Base-by-base conservation (phyloP, 1,139 yeast genomes). In the Candida sp. region DNA sequence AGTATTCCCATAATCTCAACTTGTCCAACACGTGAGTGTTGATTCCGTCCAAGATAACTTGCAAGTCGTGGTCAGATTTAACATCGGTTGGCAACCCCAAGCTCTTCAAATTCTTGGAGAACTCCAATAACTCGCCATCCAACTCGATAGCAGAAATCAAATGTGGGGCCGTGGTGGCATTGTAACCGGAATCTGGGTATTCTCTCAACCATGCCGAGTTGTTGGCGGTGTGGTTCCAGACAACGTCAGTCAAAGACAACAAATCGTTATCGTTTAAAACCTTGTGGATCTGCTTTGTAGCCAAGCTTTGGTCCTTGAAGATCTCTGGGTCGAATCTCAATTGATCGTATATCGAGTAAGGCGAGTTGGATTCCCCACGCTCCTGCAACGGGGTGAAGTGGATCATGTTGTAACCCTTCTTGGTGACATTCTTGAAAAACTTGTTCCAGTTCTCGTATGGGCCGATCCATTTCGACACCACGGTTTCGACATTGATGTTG, bases 331-430 rank as follows among this genome's bases (percentile, higher is more conserved):
- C 98, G 69, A 88, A 92, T 27, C 65, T 67, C 58, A 91, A 78
- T 69, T 94, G 98, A 67, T 94, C 98, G 61, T 74, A 88, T 49
- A 94, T 90, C 3, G 97, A 90, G 64, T 93, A 94, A 0, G 99
- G 98, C 7, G 98, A 92, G 66, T 93, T 82, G 1, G 97, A 90
- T 51, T 80, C 86, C 28, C 99, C 99, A 47, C 98, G 79, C 56
- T 85, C 73, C 68, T 93, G 98, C 56, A 94, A 76, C 0, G 99
- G 99, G 2, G 98, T 92, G 66, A 94, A 94, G 72, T 94, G 99
- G 44, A 94, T 75, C 97, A 93, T 90, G 67, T 94, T 94, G 74
- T 93, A 94, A 22, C 96, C 94, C 68, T 94, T 94, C 7, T 70
- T 67, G 17, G 85, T 72, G 42, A 94, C 81, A 47, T 81, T 80